Percentiles rank a stretch among this genome's conserved stretches.
phyloP scores from a whole-genome alignment of 805 yeast species.

The Ogataea nakhonphanomensis region DNA sequence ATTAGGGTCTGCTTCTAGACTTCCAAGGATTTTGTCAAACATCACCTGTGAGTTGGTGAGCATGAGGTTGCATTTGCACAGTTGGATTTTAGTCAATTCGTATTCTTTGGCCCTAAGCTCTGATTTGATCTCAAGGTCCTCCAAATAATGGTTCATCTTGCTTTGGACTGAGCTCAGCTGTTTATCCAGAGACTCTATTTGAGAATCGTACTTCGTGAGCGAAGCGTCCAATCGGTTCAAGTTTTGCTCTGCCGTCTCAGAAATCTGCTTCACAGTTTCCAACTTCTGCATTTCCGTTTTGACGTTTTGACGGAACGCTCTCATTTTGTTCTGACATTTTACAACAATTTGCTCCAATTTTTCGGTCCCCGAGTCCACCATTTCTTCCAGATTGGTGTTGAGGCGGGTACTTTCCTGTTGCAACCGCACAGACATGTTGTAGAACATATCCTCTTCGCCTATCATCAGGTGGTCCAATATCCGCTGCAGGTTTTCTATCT shows the following conservation, averaged over 20 bases:
- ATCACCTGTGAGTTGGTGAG: conserved; percentile 25
- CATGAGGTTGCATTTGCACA: conserved; percentile 27
- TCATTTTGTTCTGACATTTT: conserved; percentile 6
- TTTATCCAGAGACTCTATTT: conserved; percentile 7
- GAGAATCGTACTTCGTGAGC: not conserved
- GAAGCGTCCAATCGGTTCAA: conserved; percentile 1
- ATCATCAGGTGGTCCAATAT: conserved; percentile 7
- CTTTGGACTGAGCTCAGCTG: conserved; percentile 3
- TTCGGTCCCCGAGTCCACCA: conserved; percentile 3
- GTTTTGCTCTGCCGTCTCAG: conserved; percentile 7
- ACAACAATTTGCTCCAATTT: conserved; percentile 12
- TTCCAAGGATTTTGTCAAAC: conserved; percentile 28
- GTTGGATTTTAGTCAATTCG: conserved; percentile 21
- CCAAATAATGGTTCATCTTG: conserved; percentile 7
- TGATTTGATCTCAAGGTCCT: conserved; percentile 10
- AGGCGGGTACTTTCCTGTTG: conserved; percentile 11
- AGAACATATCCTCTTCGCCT: conserved; percentile 20
- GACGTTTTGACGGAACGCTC: conserved; percentile 6
- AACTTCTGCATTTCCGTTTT: conserved; percentile 13
- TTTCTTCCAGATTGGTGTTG: conserved; percentile 4
- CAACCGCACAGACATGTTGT: conserved; percentile 6
- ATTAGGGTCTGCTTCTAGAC: conserved; percentile 19
- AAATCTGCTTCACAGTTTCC: conserved; percentile 3
- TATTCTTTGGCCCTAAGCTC: conserved; percentile 12
- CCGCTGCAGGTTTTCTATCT: not conserved